Percentiles rank a stretch among this genome's conserved stretches.
phyloP scores from a whole-genome alignment of 257 asterid genomes.

The Nicotiana knightiana region DNA sequence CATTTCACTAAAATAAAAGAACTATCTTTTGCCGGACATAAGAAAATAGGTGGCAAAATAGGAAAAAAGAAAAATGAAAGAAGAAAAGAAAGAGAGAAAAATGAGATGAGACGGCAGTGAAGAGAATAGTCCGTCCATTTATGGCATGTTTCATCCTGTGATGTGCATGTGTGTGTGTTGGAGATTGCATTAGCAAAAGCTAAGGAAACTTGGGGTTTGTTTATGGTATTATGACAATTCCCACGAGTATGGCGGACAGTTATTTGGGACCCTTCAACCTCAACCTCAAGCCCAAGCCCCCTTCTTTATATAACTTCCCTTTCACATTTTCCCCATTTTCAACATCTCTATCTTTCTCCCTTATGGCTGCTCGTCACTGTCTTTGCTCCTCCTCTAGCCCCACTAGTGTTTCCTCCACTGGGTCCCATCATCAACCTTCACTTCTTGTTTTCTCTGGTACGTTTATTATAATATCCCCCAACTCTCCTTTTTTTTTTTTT shows the following conservation, averaged over 20 bases:
- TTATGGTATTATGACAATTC: neutral
- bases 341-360: constrained; percentile 16
- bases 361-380: constrained; percentile 32
- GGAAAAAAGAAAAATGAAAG: neutral
- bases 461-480: neutral
- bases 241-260: constrained; percentile 66
- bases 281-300: constrained; percentile 17
- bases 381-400: constrained; percentile 21
- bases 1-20: no score
- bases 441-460: constrained; percentile 88
- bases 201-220: neutral
- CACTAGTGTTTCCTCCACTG: constrained; percentile 2
- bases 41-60: neutral
- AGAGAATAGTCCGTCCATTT: neutral
- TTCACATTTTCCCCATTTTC: constrained; percentile 16
- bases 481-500: neutral
- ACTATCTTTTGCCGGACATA: no score
- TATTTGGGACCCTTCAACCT: constrained; percentile 51
- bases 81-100: neutral
- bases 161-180: neutral
- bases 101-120: neutral
- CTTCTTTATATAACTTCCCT: constrained; percentile 20
- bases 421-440: constrained; percentile 52
- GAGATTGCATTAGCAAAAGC: neutral
- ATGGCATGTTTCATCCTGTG: neutral